Evolutionary conservation across 2,329 filamentous ascomycete genomes (phyloP), one percentile per base, ranked within the genome.

Genomic region (Cordyceps sp.): DNA sequence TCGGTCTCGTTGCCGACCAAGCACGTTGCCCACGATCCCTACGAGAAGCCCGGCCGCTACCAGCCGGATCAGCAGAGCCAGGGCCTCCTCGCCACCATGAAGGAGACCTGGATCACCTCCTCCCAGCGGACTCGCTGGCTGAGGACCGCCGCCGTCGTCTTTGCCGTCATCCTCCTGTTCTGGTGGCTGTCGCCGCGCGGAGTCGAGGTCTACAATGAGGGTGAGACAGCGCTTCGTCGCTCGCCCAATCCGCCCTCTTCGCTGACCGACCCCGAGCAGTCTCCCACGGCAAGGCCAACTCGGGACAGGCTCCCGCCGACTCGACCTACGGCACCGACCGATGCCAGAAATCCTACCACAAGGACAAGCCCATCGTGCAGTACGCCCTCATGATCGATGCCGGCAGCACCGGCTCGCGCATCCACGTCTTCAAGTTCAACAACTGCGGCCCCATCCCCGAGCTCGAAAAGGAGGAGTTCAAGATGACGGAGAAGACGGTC

Each of bases 381-480:
- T 98, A 96, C 61, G 92, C 90, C 38, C 71, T 96, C 48, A 98
- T 98, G 90, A 83, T 98, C 49, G 90, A 98, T 57, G 90, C 90
- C 30, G 90, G 90, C 45, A 96, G 86, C 64, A 96, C 90, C 33
- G 90, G 90, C 38, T 96, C 90, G 37, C 80, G 90, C 45, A 94
- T 98, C 52, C 92, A 98, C 62, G 85, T 96, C 37, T 98, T 94
- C 68, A 82, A 85, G 52, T 98, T 96, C 72, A 96, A 96, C 67
- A 96, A 96, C 63, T 98, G 88, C 61, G 90, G 86, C 10, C 61
- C 83, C 7, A 86, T 86, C n/a, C 90, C 90, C 18, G 86, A 94
- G 59, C 71, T 98, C 31, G 90, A 98, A 59, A 64, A 75, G 49
- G 90, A 98, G 53, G 69, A 82, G 36, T 98, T 98, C 58, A 77